Percentiles rank a stretch among this genome's conserved stretches.
phyloP scores from a whole-genome alignment of 2,329 filamentous ascomycete genomes.

The Arthrobotrys iridis region DNA sequence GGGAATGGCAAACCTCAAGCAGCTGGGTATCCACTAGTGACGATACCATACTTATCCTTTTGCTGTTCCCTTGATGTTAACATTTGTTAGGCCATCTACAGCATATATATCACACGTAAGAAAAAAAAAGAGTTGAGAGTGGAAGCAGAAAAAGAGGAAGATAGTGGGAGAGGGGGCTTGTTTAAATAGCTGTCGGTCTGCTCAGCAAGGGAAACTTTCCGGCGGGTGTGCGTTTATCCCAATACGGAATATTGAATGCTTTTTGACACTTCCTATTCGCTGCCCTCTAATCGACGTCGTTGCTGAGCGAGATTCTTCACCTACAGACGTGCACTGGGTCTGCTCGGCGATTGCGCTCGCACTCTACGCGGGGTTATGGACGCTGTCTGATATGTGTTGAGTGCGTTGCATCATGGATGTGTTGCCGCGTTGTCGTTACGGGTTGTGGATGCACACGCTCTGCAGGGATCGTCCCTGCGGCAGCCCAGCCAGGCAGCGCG shows the following conservation, averaged over 20 bases:
- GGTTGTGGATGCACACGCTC: background rate
- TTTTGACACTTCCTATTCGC: too few relatives aligned
- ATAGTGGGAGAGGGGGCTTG: background rate
- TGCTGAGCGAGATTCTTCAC: too few relatives aligned
- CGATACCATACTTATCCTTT: conserved; percentile 5
- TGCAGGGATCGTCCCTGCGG: background rate
- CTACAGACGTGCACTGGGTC: too few relatives aligned
- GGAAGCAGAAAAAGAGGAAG: background rate
- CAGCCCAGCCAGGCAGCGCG: conserved; percentile 1
- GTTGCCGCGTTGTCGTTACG: conserved; percentile 5
- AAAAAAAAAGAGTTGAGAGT: background rate
- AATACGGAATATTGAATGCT: background rate
- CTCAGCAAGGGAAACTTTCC: background rate
- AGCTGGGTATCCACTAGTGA: background rate
- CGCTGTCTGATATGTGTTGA: background rate
- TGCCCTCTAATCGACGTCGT: too few relatives aligned
- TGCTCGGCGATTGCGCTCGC: too few relatives aligned
- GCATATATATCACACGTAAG: background rate
- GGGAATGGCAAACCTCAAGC: conserved; percentile 35
- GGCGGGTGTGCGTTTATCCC: background rate
- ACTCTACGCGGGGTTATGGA: too few relatives aligned
- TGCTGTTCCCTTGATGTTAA: background rate
- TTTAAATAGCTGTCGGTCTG: background rate
- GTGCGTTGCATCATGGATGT: background rate
- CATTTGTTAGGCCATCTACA: background rate